Conservation (phyloP, 257 asterid species). For the Eucommia ulmoides region DNA sequence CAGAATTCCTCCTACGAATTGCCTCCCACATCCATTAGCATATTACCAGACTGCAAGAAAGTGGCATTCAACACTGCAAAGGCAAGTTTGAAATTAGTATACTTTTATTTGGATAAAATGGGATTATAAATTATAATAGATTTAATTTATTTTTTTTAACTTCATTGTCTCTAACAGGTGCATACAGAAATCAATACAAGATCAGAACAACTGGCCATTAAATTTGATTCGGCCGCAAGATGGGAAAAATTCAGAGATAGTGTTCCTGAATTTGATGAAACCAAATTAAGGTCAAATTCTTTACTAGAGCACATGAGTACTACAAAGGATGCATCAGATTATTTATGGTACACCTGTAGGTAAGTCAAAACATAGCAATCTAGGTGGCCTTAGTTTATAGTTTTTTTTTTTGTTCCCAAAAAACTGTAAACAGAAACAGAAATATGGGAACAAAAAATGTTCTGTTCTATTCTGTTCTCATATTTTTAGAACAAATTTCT, state of each 20-base stretch:
- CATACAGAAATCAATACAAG: constrained; percentile 33
- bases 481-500: too few species aligned
- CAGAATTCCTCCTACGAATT: constrained; percentile 29
- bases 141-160: neutral
- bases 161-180: constrained; percentile 26
- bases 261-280: constrained; percentile 30
- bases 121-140: neutral
- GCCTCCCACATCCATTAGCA: constrained; percentile 70
- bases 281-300: constrained; percentile 27
- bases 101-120: too few species aligned
- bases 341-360: constrained; percentile 81
- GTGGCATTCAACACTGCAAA: constrained; percentile 74
- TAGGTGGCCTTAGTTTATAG: too few species aligned
- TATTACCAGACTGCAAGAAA: constrained; percentile 66
- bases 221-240: constrained; percentile 26
- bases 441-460: too few species aligned
- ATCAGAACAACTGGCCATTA: constrained; percentile 24
- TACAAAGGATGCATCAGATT: constrained; percentile 71
- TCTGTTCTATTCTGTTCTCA: too few species aligned
- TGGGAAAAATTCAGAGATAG: constrained; percentile 59
- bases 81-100: constrained; percentile 28
- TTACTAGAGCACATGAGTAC: constrained; percentile 72
- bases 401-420: too few species aligned
- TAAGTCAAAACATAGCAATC: constrained; percentile 16
- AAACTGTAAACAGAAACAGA: too few species aligned